Conservation (phyloP, 805 yeast species). For the Hanseniaspora taiwanica region DNA sequence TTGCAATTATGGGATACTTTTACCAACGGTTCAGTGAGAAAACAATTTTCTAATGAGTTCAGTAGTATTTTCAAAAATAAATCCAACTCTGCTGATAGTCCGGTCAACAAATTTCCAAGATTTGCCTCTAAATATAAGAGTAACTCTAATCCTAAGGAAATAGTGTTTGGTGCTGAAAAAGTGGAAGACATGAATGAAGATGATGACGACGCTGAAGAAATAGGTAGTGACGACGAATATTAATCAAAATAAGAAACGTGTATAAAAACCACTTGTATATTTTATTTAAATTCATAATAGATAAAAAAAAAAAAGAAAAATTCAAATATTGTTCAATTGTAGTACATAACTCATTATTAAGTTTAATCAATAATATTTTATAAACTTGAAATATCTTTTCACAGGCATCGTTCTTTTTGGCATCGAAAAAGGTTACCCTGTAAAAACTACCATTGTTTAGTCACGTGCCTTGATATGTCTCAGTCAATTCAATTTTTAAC, state of each 20-base stretch:
- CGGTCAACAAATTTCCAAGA: conserved; percentile 41
- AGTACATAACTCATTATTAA: too few relatives aligned
- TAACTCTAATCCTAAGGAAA: conserved; percentile 31
- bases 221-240: conserved; percentile 16
- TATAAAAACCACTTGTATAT: too few relatives aligned
- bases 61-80: conserved; percentile 33
- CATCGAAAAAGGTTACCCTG: too few relatives aligned
- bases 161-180: conserved; percentile 43
- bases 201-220: conserved; percentile 41
- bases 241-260: background rate
- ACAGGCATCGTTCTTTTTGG: too few relatives aligned
- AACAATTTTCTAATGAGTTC: conserved; percentile 48
- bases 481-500: too few relatives aligned
- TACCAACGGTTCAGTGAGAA: conserved; percentile 66
- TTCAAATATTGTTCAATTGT: too few relatives aligned
- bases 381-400: too few relatives aligned
- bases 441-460: too few relatives aligned
- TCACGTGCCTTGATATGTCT: too few relatives aligned
- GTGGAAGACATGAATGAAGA: conserved; percentile 52
- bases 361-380: too few relatives aligned
- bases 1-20: conserved; percentile 90
- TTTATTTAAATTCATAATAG: too few relatives aligned
- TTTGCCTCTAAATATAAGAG: conserved; percentile 60
- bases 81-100: conserved; percentile 36
- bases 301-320: too few relatives aligned